A percentile compares a stretch with the other conserved stretches of the same genome.
Conservation (phyloP, 441 rosid species). For the Populus tomentosa region DNA sequence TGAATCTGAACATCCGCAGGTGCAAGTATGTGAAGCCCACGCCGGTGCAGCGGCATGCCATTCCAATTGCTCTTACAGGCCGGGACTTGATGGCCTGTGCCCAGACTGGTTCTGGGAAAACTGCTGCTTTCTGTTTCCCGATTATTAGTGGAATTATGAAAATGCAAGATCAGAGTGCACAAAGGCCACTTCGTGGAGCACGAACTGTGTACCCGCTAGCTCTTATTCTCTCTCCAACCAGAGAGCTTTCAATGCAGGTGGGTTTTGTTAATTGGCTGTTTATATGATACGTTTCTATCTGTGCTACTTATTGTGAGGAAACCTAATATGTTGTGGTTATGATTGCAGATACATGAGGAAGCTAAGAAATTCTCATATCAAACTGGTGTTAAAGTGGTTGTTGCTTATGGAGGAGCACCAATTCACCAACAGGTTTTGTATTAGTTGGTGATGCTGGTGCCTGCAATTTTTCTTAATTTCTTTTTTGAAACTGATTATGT, state of each 20-base stretch:
- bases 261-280: slow-evolving; percentile 14
- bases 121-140: no score
- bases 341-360: slow-evolving; percentile 79
- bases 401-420: slow-evolving; percentile 93
- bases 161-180: no score
- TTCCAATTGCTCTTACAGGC: no score
- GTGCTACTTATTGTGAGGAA: background rate
- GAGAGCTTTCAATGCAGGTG: slow-evolving; percentile 86
- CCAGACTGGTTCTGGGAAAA: no score
- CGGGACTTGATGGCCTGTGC: no score
- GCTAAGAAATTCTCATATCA: slow-evolving; percentile 80
- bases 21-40: no score
- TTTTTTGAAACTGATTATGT: background rate
- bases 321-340: slow-evolving; percentile 2
- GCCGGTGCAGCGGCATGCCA: no score
- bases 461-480: background rate
- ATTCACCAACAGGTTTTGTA: slow-evolving; percentile 60
- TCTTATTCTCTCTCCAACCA: no score
- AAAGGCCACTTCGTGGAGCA: no score
- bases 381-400: slow-evolving; percentile 83
- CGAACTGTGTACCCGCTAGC: no score
- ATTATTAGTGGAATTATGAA: no score
- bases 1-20: no score
- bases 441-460: background rate
- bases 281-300: background rate